Base-by-base conservation (phyloP, 352 stramenopile species). In the Blastocystis sp. region DNA sequence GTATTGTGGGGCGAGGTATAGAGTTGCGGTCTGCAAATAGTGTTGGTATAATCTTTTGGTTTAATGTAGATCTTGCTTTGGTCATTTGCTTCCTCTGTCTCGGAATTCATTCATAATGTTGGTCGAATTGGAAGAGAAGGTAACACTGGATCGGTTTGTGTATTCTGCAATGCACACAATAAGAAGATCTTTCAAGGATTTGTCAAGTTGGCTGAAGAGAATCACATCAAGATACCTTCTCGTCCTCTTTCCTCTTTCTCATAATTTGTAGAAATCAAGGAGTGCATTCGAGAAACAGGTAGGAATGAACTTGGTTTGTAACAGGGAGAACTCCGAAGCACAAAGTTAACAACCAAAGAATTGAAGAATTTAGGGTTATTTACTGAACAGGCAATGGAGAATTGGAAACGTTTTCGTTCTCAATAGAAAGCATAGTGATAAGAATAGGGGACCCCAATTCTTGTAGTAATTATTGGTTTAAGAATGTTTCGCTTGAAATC, bases 161-260 rank as follows among this genome's bases (percentile, higher is more conserved):
- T 61, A 4, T 83, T 83, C 51, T 83, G 46, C 24, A 83, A 83
- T 63, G 71, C 71, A 24, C 49, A 49, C 14, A 83, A 83, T 32
- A 83, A 83, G 27, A 83, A 83, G 43, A 16, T 83, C 9, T 83
- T 83, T 42, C 12, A 32, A 21, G 71, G 42, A 32, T 63, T 83
- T 11, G 32, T 83, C 16, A 61, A 63, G 27, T 56, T 83, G 54
- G 57, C 42, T 37, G 71, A 83, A 21, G 71, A 83, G 24, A 63
- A 61, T 35, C 42, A 43, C 0, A 83, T 83, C 51, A 32, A 27
- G 51, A 24, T 51, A 1, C 71, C 71, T 12, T 19, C 49, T 16
- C 12, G 71, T 83, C 11, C 9, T n/a, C 16, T 27, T 74, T 37
- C 1, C 27, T 32, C 5, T n/a, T 61, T 16, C 12, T 57, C 6